Percentiles rank a stretch among this genome's conserved stretches.
Conservation (phyloP, 2,329 filamentous ascomycete species). For the Fusarium fracticaudum region DNA sequence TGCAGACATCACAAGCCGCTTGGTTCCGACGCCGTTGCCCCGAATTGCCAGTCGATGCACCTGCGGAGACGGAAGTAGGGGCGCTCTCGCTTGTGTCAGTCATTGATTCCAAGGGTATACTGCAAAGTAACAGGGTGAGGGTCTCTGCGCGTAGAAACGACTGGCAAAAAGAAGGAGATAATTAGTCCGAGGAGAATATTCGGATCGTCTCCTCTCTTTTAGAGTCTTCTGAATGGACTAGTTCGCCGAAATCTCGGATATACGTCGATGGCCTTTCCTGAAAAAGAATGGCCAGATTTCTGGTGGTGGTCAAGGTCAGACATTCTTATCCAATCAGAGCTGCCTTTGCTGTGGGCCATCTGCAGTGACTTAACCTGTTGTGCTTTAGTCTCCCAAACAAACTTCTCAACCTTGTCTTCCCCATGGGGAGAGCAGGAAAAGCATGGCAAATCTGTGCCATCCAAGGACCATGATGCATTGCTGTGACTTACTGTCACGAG, state of each 20-base stretch:
- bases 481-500: background rate
- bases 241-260: conserved; percentile 40
- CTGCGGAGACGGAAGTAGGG: background rate
- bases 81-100: background rate
- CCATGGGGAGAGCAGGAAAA: conserved; percentile 23
- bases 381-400: background rate
- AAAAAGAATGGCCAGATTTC: background rate
- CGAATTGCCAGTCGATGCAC: background rate
- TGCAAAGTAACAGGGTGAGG: background rate
- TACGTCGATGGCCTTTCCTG: background rate
- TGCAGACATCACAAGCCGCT: conserved; percentile 38
- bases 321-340: background rate
- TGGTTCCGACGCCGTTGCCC: conserved; percentile 28
- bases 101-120: background rate
- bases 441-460: background rate
- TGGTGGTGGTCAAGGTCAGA: background rate
- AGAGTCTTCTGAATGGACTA: background rate
- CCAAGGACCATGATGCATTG: background rate
- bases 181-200: conserved; percentile 34
- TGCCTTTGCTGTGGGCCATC: background rate
- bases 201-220: conserved; percentile 19
- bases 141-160: too few species aligned
- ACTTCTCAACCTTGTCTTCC: conserved; percentile 16
- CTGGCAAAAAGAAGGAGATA: background rate
- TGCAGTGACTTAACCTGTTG: background rate